These are phyloP conservation scores for Melastoma candidum DNA, from an alignment of 441 rosid species.

Conservation along the genomic window DNA sequence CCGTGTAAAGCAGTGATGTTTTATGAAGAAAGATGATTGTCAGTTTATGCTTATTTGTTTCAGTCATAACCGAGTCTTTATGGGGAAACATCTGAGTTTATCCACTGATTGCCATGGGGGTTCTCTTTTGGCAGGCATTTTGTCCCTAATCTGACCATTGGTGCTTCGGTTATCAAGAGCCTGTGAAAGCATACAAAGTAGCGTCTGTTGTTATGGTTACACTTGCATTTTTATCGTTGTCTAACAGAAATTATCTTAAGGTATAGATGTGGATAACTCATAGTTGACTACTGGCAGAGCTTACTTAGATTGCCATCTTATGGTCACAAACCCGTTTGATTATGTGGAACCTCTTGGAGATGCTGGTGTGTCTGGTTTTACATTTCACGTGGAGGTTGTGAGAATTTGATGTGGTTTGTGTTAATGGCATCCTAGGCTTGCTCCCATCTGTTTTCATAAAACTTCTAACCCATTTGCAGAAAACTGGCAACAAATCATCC, in stretches of 20 bases:
- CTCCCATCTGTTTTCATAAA: background rate
- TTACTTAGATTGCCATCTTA: slow-evolving; percentile 88
- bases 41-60: too few relatives aligned
- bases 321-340: slow-evolving; percentile 92
- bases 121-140: slow-evolving; percentile 43
- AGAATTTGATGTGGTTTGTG: background rate
- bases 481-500: slow-evolving; percentile 71
- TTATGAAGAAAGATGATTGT: too few relatives aligned
- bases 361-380: slow-evolving; percentile 92
- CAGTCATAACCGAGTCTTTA: too few relatives aligned
- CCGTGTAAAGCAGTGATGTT: too few relatives aligned
- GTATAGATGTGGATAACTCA: too few relatives aligned
- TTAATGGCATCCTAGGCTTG: slow-evolving; percentile 5
- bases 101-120: too few relatives aligned
- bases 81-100: too few relatives aligned
- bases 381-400: slow-evolving; percentile 90
- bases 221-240: background rate
- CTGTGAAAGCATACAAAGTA: slow-evolving; percentile 87
- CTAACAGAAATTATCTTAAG: background rate
- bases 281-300: slow-evolving; percentile 35
- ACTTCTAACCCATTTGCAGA: slow-evolving; percentile 25
- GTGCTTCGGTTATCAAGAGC: slow-evolving; percentile 87
- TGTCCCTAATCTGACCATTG: slow-evolving; percentile 82
- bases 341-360: slow-evolving; percentile 66
- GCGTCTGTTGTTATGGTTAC: slow-evolving; percentile 3